These are phyloP conservation scores for Forsythia viridissima DNA, from an alignment of 257 asterid genomes.

Conservation along the genomic window DNA sequence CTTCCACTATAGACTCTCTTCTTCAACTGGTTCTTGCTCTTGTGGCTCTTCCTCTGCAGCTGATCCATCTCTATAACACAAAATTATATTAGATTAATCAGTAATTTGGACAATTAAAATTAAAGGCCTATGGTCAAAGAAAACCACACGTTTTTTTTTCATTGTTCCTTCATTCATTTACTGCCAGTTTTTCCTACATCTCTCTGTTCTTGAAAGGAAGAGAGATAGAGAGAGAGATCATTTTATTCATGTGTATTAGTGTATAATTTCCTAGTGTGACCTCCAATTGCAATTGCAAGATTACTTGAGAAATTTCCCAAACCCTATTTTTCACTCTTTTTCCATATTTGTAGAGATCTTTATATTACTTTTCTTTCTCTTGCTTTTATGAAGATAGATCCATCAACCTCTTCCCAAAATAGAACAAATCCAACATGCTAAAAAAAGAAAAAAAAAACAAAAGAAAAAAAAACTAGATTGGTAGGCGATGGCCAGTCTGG, in stretches of 20 bases:
- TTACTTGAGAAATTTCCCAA: background rate
- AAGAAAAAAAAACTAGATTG: no score
- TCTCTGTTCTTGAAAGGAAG: no score
- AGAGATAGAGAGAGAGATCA: background rate
- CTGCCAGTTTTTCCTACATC: background rate
- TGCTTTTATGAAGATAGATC: background rate
- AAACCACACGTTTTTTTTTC: background rate
- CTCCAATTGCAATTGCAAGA: background rate
- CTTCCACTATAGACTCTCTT: no score
- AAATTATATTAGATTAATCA: no score
- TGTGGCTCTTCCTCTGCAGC: no score
- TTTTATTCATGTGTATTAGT: background rate
- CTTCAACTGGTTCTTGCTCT: no score
- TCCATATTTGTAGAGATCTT: background rate
- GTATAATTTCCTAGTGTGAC: background rate
- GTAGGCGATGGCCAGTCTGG: no score
- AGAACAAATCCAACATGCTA: background rate
- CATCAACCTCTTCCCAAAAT: background rate
- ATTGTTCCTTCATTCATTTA: background rate
- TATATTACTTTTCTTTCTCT: background rate
- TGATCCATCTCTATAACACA: no score
- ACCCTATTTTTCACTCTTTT: background rate
- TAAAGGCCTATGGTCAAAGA: background rate
- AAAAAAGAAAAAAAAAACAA: no score
- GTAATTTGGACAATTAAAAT: background rate